phyloP scores from a whole-genome alignment of 306 rosid genomes.

The Erythrophleum fordii region DNA sequence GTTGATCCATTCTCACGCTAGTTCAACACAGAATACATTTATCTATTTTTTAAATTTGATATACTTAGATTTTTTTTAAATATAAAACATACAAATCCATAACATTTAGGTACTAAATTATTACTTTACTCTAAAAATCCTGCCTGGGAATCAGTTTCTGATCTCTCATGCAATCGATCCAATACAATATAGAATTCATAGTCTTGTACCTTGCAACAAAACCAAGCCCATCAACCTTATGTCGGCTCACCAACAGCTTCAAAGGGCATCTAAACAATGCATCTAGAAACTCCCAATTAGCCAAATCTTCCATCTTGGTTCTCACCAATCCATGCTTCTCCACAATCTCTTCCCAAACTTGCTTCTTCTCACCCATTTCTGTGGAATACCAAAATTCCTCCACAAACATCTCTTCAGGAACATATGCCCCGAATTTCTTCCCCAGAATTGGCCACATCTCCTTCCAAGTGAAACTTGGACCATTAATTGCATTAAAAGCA shows the following conservation, averaged over 20 bases:
- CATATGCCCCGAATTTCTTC: slow-evolving; percentile 59
- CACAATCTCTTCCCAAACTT: slow-evolving; percentile 83
- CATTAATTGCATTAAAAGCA: slow-evolving; percentile 77
- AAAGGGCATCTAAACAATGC: slow-evolving; percentile 71
- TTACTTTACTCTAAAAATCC: background rate
- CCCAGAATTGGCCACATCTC: slow-evolving; percentile 77
- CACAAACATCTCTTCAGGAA: slow-evolving; percentile 50
- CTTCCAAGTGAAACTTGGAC: slow-evolving; percentile 78
- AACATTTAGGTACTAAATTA: background rate
- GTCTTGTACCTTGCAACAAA: slow-evolving; percentile 61
- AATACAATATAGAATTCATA: slow-evolving; percentile 72
- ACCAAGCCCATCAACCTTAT: slow-evolving; percentile 72
- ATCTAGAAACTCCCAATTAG: slow-evolving; percentile 86
- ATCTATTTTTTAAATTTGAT: no score
- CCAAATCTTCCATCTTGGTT: slow-evolving; percentile 69
- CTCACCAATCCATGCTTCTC: slow-evolving; percentile 63
- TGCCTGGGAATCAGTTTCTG: slow-evolving; percentile 68
- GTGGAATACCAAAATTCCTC: slow-evolving; percentile 61
- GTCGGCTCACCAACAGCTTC: slow-evolving; percentile 72
- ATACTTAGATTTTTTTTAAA: no score
- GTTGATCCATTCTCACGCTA: background rate
- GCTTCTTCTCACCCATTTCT: slow-evolving; percentile 67
- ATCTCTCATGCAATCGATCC: slow-evolving; percentile 76
- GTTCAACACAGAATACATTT: background rate
- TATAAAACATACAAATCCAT: background rate